Base-by-base conservation (phyloP, 140 eudicot species). In the Eryngium alpinum region DNA sequence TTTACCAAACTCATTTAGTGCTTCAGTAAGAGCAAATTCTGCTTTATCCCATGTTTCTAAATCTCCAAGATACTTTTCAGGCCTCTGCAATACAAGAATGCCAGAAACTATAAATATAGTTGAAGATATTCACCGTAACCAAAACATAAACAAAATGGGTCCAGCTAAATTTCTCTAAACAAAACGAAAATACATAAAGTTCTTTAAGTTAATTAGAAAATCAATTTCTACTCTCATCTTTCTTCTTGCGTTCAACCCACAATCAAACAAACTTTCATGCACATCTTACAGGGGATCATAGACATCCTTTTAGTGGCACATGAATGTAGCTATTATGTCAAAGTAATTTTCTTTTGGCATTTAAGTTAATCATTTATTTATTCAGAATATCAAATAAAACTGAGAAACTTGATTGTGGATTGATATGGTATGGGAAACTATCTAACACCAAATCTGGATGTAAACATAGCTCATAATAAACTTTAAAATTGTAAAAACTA, bases 21-120 rank as follows among this genome's bases (percentile, higher is more conserved):
- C 99, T 76, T 91, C 97, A 44, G 83, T 80, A 77, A 95, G 97
- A 18, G 99, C 93, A 71, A 87, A 86, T 82, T 95, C 99, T 43
- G 99, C 98, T 84, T 87, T 90, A 2, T 96, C 89, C 99, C 99
- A 96, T 77, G 96, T 86, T 86, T 87, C 94, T 6, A 91, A 2
- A 53, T 96, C 99, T 77, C 99, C 99, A 28, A 95, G 96, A 84
- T 87, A 95, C 73, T 95, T 89, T 83, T 95, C 99, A 18, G 99
- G 99, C 89, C 99, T 96, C 99, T 96, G 79, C 34, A 82, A 53
- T 16, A 83, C 79, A 60, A 60, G 66, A 74, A 19, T 21, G 19
- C 24, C 18, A 29, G 15, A 79, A 16, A 67, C 72, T 5, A 43
- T 28, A 22, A 71, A 43, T 31, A 44, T 31, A 50, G 19, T 71